phyloP scores from a whole-genome alignment of 2,329 filamentous ascomycete genomes.

The Claviceps spartinae region DNA sequence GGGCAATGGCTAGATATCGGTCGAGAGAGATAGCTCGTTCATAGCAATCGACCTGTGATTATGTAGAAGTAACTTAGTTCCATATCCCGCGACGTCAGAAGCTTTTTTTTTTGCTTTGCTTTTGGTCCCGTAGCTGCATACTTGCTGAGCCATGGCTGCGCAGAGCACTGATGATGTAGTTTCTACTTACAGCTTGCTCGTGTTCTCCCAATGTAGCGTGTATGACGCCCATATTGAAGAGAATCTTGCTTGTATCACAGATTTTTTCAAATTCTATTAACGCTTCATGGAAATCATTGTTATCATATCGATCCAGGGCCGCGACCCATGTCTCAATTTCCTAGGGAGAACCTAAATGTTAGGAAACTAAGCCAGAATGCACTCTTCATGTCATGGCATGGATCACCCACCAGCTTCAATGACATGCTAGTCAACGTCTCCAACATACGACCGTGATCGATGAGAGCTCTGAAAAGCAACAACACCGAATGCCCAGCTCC shows the following conservation, averaged over 20 bases:
- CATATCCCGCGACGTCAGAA: not conserved
- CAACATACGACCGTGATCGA: constrained; percentile 1
- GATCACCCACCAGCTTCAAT: constrained; percentile 41
- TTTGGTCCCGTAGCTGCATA: not conserved
- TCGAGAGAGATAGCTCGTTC: constrained; percentile 83
- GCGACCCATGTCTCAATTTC: constrained; percentile 99
- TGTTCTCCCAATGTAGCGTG: constrained; percentile 94
- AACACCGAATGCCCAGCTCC: not conserved
- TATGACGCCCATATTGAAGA: constrained; percentile 97
- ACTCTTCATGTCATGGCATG: not conserved
- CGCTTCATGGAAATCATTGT: constrained; percentile 90
- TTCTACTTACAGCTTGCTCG: constrained; percentile 68
- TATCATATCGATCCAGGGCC: constrained; percentile 84
- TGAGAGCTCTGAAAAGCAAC: not conserved
- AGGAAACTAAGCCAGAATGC: not conserved
- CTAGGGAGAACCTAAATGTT: constrained; percentile 28
- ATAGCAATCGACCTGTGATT: constrained; percentile 72
- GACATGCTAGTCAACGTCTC: constrained; percentile 29
- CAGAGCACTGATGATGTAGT: not conserved
- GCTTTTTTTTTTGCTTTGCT: too few relatives aligned
- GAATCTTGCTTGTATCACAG: constrained; percentile 89
- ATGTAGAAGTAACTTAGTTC: not conserved
- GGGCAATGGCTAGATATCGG: constrained; percentile 91
- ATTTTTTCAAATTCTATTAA: constrained; percentile 74
- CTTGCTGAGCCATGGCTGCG: not conserved